Conservation (phyloP, 169 alveolate genomes). For the Cryptosporidium xiaoi region DNA sequence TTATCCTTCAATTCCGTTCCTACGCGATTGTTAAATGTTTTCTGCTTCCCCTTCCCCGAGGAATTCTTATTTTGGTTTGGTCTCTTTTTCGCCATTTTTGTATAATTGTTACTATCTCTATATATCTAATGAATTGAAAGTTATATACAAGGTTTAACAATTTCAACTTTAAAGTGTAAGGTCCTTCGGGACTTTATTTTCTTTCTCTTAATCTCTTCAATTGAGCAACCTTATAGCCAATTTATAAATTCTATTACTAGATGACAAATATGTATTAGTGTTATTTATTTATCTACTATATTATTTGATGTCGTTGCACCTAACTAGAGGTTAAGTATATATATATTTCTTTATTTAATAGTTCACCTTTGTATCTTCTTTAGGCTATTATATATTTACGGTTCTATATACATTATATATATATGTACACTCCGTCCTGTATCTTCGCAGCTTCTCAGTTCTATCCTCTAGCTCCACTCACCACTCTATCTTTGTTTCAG, state of each 20-base stretch:
- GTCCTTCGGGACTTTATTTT: too few relatives aligned
- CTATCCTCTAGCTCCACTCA: slow-evolving; percentile 66
- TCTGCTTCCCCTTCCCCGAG: slow-evolving; percentile 61
- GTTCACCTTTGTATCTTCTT: background rate
- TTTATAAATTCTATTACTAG: background rate
- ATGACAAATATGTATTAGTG: slow-evolving; percentile 12
- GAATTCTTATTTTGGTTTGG: slow-evolving; percentile 56
- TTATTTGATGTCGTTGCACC: background rate
- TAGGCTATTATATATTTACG: slow-evolving; percentile 15
- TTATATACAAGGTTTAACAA: background rate
- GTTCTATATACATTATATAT: slow-evolving; percentile 33
- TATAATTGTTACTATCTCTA: background rate
- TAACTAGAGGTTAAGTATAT: too few relatives aligned
- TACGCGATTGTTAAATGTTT: slow-evolving; percentile 6
- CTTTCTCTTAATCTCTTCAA: too few relatives aligned
- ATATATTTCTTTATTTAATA: background rate
- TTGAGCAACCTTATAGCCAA: too few relatives aligned
- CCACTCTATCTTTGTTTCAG: slow-evolving; percentile 15
- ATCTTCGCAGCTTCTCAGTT: background rate
- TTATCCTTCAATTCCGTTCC: slow-evolving; percentile 8
- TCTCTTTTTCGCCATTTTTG: slow-evolving; percentile 61
- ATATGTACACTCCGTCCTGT: background rate
- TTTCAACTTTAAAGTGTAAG: background rate
- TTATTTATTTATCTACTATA: slow-evolving; percentile 22
- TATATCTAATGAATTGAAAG: background rate